Evolutionary conservation across 768 basidiomycete genomes (phyloP).

Genomic region (Hygrocybe coccinea): DNA sequence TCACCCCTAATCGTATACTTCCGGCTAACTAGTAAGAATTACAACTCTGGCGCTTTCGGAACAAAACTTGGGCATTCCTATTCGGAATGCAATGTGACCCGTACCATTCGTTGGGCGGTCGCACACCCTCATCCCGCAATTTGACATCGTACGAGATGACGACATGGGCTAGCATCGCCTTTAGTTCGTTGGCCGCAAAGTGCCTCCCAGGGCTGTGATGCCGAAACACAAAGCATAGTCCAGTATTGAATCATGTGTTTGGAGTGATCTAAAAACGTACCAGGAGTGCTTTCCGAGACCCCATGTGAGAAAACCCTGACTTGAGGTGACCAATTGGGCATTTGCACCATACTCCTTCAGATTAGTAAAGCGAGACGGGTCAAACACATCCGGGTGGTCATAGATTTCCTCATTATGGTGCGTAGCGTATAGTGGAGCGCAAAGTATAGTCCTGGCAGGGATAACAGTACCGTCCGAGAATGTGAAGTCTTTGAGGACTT

Average conservation of each 20-base stretch:
- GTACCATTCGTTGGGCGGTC: conserved; percentile 4
- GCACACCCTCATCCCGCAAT: not conserved
- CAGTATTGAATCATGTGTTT: not conserved
- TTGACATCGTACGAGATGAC: conserved; percentile 5
- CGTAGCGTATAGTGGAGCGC: conserved; percentile 18
- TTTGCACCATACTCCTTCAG: conserved; percentile 25
- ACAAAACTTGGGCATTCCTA: conserved; percentile 6
- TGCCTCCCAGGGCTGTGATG: not conserved
- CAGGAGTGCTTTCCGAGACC: conserved; percentile 9
- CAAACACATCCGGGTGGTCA: conserved; percentile 27
- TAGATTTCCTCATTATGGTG: conserved; percentile 25
- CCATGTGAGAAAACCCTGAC: conserved; percentile 25
- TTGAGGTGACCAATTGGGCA: conserved; percentile 33
- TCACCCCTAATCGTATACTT: too few relatives aligned
- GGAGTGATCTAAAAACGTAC: not conserved
- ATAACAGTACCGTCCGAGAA: conserved; percentile 37
- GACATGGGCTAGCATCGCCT: conserved; percentile 2
- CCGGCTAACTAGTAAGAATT: too few relatives aligned
- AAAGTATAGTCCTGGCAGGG: conserved; percentile 29
- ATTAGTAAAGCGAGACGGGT: conserved; percentile 42
- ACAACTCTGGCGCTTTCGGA: not conserved
- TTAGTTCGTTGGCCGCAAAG: conserved; percentile 6
- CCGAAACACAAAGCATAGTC: too few relatives aligned
- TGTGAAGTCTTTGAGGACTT: conserved; percentile 28
- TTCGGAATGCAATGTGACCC: not conserved